Evolutionary conservation across 306 rosid genomes (phyloP).

Genomic region (Ziziphus jujuba): DNA sequence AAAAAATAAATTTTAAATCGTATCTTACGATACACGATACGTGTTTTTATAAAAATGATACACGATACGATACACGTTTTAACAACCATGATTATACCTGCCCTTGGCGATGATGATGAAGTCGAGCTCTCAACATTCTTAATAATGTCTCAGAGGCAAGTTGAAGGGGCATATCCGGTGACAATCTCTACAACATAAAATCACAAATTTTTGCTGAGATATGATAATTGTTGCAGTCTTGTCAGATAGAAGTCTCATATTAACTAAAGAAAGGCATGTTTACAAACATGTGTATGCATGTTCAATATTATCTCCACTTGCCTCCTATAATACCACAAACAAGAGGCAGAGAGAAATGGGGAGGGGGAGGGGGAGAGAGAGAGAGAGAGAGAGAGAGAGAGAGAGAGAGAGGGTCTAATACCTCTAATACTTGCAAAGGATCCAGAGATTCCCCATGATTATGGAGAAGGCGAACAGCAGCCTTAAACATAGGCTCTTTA

Average conservation of each 20-base stretch:
- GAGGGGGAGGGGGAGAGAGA: too few relatives aligned
- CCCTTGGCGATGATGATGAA: slow-evolving; percentile 92
- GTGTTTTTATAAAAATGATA: too few relatives aligned
- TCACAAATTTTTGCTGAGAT: slow-evolving; percentile 21
- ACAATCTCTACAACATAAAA: slow-evolving; percentile 63
- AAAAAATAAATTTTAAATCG: too few relatives aligned
- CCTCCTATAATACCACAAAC: background rate
- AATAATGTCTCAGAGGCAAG: slow-evolving; percentile 92
- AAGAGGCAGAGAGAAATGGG: too few relatives aligned
- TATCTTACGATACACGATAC: too few relatives aligned
- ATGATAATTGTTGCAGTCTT: background rate
- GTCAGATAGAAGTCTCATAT: too few relatives aligned
- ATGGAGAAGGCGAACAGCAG: slow-evolving; percentile 97
- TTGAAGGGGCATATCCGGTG: slow-evolving; percentile 94
- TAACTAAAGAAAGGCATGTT: background rate
- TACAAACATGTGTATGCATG: background rate
- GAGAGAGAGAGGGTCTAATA: slow-evolving; percentile 32
- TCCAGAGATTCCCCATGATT: slow-evolving; percentile 97
- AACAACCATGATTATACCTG: slow-evolving; percentile 71
- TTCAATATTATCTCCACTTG: background rate
- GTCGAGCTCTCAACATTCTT: slow-evolving; percentile 89
- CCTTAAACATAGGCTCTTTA: slow-evolving; percentile 97
- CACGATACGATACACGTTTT: too few relatives aligned
- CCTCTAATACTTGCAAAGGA: slow-evolving; percentile 95
- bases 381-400: background rate